phyloP scores from a whole-genome alignment of 106 monocot genomes.

The Dendrobium catenatum region DNA sequence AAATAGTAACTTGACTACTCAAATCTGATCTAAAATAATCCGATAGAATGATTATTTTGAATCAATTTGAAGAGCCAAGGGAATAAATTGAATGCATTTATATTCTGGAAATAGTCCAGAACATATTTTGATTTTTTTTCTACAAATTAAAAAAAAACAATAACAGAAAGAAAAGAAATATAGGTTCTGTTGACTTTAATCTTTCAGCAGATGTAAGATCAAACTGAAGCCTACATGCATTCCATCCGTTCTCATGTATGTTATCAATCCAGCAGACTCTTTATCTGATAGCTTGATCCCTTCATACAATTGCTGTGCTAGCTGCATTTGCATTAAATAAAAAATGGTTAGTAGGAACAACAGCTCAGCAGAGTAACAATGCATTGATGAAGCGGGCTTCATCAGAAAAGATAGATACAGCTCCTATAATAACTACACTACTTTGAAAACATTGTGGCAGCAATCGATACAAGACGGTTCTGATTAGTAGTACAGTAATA shows the following conservation, averaged over 20 bases:
- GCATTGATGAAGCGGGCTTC: no score
- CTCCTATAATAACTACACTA: background rate
- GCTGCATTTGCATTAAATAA: constrained; percentile 44
- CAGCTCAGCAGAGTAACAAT: background rate
- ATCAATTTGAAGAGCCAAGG: no score
- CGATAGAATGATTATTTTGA: no score
- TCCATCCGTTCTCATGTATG: constrained; percentile 97
- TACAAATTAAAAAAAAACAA: background rate
- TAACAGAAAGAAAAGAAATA: background rate
- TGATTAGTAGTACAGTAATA: background rate
- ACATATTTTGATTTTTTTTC: no score
- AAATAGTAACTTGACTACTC: no score
- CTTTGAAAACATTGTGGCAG: background rate
- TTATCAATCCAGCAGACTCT: constrained; percentile 87
- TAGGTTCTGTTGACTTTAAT: background rate
- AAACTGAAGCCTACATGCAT: constrained; percentile 57
- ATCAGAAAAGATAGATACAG: background rate
- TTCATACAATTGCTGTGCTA: constrained; percentile 95
- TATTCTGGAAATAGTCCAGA: no score
- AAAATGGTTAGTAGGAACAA: constrained; percentile 3
- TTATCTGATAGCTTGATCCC: constrained; percentile 77
- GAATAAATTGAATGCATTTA: no score
- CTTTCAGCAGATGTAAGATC: background rate
- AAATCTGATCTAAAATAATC: background rate
- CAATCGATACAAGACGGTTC: background rate